phyloP scores from a whole-genome alignment of 108 stramenopile species.

The Cyclotella kingstonii region DNA sequence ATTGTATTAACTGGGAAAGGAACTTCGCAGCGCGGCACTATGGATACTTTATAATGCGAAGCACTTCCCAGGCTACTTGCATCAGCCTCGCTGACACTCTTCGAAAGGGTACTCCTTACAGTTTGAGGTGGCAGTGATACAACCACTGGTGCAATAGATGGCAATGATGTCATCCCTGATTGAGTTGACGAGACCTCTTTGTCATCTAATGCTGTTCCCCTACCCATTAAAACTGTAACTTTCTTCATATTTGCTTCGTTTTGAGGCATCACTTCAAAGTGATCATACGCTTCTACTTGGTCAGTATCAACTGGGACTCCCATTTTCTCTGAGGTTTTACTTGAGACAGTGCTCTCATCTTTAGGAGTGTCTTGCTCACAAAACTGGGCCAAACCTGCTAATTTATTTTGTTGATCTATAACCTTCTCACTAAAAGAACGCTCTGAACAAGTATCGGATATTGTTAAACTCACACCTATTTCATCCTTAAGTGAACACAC shows the following conservation, averaged over 20 bases:
- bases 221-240: constrained; percentile 84
- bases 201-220: constrained; percentile 69
- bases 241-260: constrained; percentile 84
- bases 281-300: constrained; percentile 51
- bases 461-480: constrained; percentile 21
- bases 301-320: not conserved
- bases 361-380: constrained; percentile 5
- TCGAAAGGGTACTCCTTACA: constrained; percentile 7
- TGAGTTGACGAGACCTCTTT: constrained; percentile 29
- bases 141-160: constrained; percentile 2
- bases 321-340: constrained; percentile 17
- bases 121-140: not conserved
- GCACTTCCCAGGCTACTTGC: constrained; percentile 14
- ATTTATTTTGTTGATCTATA: constrained; percentile 1
- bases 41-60: constrained; percentile 58
- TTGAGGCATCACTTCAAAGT: constrained; percentile 86
- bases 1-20: constrained; percentile 73
- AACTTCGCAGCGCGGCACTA: constrained; percentile 54
- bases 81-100: constrained; percentile 24
- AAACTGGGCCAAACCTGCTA: not conserved
- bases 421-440: constrained; percentile 2
- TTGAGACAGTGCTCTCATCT: constrained; percentile 15
- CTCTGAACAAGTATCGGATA: constrained; percentile 41
- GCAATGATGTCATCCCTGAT: constrained; percentile 14
- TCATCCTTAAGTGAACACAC: constrained; percentile 4